Evolutionary conservation across 2,329 filamentous ascomycete species (phyloP).

Genomic region (Pseudopithomyces chartarum): DNA sequence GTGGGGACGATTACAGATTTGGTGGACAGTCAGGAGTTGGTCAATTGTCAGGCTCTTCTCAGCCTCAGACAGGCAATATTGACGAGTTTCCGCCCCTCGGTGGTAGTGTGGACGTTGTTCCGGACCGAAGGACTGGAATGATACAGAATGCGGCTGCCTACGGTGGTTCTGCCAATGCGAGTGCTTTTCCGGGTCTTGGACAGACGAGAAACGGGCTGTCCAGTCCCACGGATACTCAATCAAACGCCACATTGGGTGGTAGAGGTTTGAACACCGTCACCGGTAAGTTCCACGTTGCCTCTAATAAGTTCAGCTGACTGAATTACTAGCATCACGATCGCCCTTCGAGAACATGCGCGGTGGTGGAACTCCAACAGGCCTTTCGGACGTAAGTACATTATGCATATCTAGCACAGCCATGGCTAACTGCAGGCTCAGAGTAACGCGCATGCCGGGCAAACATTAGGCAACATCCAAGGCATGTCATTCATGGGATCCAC

Average conservation of each 20-base stretch:
- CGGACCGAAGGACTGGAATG: slow-evolving; percentile 56
- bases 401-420: not conserved
- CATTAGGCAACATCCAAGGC: slow-evolving; percentile 34
- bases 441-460: slow-evolving; percentile 31
- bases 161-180: slow-evolving; percentile 37
- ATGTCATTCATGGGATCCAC: slow-evolving; percentile 35
- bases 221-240: slow-evolving; percentile 45
- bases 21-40: slow-evolving; percentile 60
- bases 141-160: slow-evolving; percentile 57
- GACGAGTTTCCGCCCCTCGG: slow-evolving; percentile 67
- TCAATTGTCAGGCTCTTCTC: slow-evolving; percentile 54
- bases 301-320: slow-evolving; percentile 13
- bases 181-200: slow-evolving; percentile 49
- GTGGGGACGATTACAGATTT: slow-evolving; percentile 61
- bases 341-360: slow-evolving; percentile 38
- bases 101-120: slow-evolving; percentile 57
- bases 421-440: slow-evolving; percentile 21
- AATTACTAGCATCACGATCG: slow-evolving; percentile 29
- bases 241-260: slow-evolving; percentile 37
- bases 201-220: slow-evolving; percentile 51
- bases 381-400: slow-evolving; percentile 41
- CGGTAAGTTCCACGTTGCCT: slow-evolving; percentile 17
- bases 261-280: slow-evolving; percentile 28
- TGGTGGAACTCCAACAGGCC: slow-evolving; percentile 22
- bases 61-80: slow-evolving; percentile 61